Base-by-base conservation (phyloP, 768 basidiomycete species). In the Leccinum fibrillosum region DNA sequence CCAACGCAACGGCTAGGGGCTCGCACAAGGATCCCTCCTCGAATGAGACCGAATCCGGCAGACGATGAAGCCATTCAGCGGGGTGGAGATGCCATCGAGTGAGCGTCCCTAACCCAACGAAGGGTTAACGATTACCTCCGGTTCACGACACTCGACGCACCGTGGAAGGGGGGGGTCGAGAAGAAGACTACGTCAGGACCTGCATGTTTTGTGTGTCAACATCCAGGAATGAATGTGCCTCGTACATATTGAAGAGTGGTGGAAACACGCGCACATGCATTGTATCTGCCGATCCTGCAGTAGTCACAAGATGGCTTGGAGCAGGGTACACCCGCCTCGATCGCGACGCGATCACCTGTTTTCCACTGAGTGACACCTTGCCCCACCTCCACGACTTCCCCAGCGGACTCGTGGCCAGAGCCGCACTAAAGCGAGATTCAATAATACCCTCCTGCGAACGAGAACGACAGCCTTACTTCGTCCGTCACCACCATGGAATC, bases 1-100 rank as follows among this genome's bases (percentile, higher is more conserved):
- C 86, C 7, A 88, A 72, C 7, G 85, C 86, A 21, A 88, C 86
- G 3, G 85, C 81, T 28, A 88, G 70, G 12, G 86, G 86, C 59
- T 88, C 86, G 62, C 86, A 86, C 30, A 88, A 75, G 0, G 86
- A 77, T 12, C 86, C 86, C 66, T 88, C 86, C 59, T 87, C 86
- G 54, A 83, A 87, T 10, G 84, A 82, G 4, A 87, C 78, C 25
- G 77, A 73, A 37, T 82, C 81, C 0, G 86, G 86, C 42, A 88
- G 76, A 60, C 79, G 81, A 66, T 88, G 86, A 17, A 86, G 77
- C 86, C 82, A 88, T 60, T 84, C 81, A 4, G 84, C 84, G 9
- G 85, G 85, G 60, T 86, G 85, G 30, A 86, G 71, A 64, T 86
- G 85, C 81, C 82, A 86, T 56, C 85, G 78, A 15, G 83, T 84